Evolutionary conservation across 1,139 yeast species (phyloP).

Genomic region (Magnusiomyces magnusii): DNA sequence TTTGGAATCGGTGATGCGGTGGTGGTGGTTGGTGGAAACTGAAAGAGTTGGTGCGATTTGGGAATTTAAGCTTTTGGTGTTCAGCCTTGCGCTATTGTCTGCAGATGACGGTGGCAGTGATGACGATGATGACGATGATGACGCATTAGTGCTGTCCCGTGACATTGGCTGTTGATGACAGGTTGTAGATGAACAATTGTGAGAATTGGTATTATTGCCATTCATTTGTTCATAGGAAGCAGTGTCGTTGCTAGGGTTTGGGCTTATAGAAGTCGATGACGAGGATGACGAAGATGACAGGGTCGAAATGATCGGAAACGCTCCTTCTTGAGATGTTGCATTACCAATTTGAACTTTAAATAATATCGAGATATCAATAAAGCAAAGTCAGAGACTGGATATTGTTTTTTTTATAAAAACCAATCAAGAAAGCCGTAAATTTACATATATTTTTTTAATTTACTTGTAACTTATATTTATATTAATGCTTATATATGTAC

Average conservation of each 20-base stretch:
- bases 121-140: neutral
- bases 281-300: neutral
- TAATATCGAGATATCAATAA: neutral
- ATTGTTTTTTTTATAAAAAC: no score
- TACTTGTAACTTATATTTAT: no score
- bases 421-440: no score
- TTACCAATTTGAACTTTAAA: conserved; percentile 20
- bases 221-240: neutral
- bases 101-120: neutral
- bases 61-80: neutral
- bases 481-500: no score
- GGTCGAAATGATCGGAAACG: neutral
- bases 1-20: no score
- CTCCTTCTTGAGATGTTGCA: conserved; percentile 27
- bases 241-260: neutral
- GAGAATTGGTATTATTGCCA: conserved; percentile 7
- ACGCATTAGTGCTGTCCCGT: neutral
- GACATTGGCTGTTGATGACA: neutral
- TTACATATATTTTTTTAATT: no score
- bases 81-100: neutral
- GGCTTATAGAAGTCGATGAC: neutral
- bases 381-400: no score
- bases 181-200: neutral
- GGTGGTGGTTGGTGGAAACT: neutral
- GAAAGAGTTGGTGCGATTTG: neutral